Percentiles rank a stretch among this genome's conserved stretches.
Evolutionary conservation across 2,329 filamentous ascomycete genomes (phyloP).

Genomic region (Colletotrichum paranaense): DNA sequence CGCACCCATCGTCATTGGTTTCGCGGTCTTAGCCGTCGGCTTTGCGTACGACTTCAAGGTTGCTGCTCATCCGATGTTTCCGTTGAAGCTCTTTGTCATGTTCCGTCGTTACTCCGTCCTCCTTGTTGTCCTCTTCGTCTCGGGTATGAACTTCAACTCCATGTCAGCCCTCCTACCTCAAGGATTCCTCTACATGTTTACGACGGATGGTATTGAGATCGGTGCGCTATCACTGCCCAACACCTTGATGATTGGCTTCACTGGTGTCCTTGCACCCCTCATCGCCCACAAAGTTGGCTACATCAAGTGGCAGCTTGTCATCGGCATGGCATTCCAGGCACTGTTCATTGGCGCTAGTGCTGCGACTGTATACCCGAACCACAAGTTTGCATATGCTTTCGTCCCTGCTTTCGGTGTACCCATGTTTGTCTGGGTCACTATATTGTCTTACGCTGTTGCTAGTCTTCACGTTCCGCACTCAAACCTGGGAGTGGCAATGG

Average conservation of each 20-base stretch:
- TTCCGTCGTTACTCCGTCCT: constrained; percentile 44
- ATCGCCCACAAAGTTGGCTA: constrained; percentile 46
- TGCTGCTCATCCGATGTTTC: constrained; percentile 41
- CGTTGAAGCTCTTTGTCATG: constrained; percentile 41
- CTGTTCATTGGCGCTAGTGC: constrained; percentile 42
- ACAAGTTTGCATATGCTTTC: constrained; percentile 43
- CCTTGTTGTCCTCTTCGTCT: constrained; percentile 45
- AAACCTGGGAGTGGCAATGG: constrained; percentile 44
- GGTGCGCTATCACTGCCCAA: constrained; percentile 35
- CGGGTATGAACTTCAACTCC: constrained; percentile 44
- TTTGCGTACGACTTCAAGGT: constrained; percentile 41
- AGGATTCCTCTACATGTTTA: constrained; percentile 45
- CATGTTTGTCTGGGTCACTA: constrained; percentile 47
- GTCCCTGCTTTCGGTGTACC: constrained; percentile 45
- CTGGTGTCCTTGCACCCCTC: constrained; percentile 40
- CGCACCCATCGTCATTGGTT: constrained; percentile 38
- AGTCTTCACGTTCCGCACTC: constrained; percentile 45
- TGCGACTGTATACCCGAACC: constrained; percentile 41
- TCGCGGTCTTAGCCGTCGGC: constrained; percentile 31
- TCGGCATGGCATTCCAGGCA: constrained; percentile 44
- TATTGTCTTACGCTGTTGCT: constrained; percentile 43
- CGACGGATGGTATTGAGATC: constrained; percentile 42
- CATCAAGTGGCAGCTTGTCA: constrained; percentile 43
- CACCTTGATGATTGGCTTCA: constrained; percentile 25
- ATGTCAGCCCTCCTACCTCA: constrained; percentile 43